These are phyloP conservation scores for Coniochaeta pulveracea DNA, from an alignment of 2,329 filamentous ascomycete genomes.

Conservation along the genomic window DNA sequence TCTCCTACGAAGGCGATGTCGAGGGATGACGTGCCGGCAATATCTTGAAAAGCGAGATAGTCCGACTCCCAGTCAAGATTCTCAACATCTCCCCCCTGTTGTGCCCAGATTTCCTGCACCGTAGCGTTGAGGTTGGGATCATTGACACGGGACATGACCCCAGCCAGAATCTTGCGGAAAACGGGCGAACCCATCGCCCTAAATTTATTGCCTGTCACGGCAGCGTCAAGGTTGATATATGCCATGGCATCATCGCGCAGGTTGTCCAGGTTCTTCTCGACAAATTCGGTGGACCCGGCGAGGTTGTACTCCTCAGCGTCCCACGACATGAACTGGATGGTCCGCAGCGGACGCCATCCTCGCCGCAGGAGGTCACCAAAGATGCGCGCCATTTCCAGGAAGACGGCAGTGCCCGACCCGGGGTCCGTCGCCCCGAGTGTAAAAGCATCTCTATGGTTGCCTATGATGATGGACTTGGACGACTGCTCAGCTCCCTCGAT, in stretches of 20 bases:
- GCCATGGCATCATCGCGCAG: conserved; percentile 67
- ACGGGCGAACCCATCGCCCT: conserved; percentile 71
- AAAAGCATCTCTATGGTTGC: conserved; percentile 90
- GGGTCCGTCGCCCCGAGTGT: conserved; percentile 79
- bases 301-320: conserved; percentile 89
- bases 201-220: conserved; percentile 65
- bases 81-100: conserved; percentile 46
- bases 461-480: conserved; percentile 76
- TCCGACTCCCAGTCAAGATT: conserved; percentile 68
- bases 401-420: conserved; percentile 78
- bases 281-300: conserved; percentile 88
- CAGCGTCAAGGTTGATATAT: conserved; percentile 86
- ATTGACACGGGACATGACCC: conserved; percentile 60
- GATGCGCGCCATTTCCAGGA: conserved; percentile 79
- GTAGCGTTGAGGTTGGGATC: conserved; percentile 65
- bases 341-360: conserved; percentile 87
- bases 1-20: conserved; percentile 69
- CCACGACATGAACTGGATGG: conserved; percentile 95
- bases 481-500: conserved; percentile 77
- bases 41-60: conserved; percentile 82
- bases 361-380: conserved; percentile 66
- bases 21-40: conserved; percentile 78
- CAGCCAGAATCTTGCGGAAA: conserved; percentile 59
- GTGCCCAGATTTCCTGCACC: conserved; percentile 67
- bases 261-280: conserved; percentile 68